Evolutionary conservation across 306 rosid species (phyloP), one percentile per base, ranked within the genome.

Genomic region (Astragalus glycyphyllos): DNA sequence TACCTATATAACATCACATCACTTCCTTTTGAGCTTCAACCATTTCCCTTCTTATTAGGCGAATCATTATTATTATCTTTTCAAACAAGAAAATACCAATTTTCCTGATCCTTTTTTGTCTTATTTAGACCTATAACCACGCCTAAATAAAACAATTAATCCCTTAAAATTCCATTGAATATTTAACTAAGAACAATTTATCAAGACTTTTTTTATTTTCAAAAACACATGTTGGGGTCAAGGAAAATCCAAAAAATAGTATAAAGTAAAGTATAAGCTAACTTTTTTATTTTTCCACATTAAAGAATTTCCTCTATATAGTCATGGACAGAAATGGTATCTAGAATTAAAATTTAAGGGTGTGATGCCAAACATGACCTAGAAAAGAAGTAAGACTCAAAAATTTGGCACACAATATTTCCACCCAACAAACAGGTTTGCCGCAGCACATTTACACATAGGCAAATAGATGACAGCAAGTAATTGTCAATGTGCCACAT

Each of bases 401-500:
- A 81, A 62, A 35, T 46, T n/a, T 7, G n/a, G n/a, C 46, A 62
- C 5, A 40, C 70, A 47, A 71, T 15, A 34, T 13, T 35, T 35
- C 6, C 6, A n/a, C 13, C 0, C 51, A 60, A 8, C n/a, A 17
- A 32, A 20, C 26, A 68, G 13, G 2, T 31, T 37, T 45, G 16
- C 16, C 11, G 14, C 68, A 42, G 40, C 44, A 46, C 11, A 41
- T 2, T 46, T 31, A 65, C 60, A 60, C 54, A 71, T 58, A 44
- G 6, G 47, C 76, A 49, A 55, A 2, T 2, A 11, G 41, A 44
- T 81, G 34, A 16, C 67, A 61, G 75, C 74, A 61, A 69, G 44
- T 58, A 65, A 75, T 14, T 74, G 71, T 68, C 41, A 59, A 62
- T 77, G 34, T 61, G 97, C 90, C 98, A 90, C 97, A 60, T 90